Base-by-base conservation (phyloP, 805 yeast species). In the Nakazawaea ambrosiae region DNA sequence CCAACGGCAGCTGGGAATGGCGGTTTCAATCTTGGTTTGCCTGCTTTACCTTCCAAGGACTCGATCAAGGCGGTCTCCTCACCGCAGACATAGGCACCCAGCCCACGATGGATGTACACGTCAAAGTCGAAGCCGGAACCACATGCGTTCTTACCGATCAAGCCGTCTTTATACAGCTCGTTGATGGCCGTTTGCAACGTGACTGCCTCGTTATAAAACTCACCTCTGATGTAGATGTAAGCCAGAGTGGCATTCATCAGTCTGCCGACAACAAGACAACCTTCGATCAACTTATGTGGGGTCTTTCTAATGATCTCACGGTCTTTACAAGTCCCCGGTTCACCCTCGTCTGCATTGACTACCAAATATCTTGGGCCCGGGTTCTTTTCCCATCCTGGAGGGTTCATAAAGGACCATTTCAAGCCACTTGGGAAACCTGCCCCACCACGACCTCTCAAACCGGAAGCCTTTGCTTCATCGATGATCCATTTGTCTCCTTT, bases 1-100 rank as follows among this genome's bases (percentile, higher is more conserved):
- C 95, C 95, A 42, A 85, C 90, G 53, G 94, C 95, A 25, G 95
- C 95, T 25, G 95, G 95, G 75, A 86, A 86, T 46, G 95, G 95
- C 26, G 95, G 95, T 76, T 86, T 86, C 59, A 86, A 73, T 63
- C 95, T 78, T 49, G 95, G 95, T 64, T 86, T 86, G 48, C 95
- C 95, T 41, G 92, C 94, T 63, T 86, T 86, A 51, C 95, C 95
- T 65, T 86, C 95, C 38, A 86, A 67, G 3, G 89, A 79, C 66
- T 86, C 95, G 55, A 86, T 84, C 57, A 86, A 66, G 4, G 94
- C 88, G 30, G 95, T 86, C 63, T 86, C 95, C 63, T 86, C 95
- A 52, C 95, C 95, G 64, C 95, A 86, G 36, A 86, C 73, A 61
- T 86, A 86, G 9, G 95, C 95, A 46, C 95, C 95, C 87, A 83